Percentiles rank a stretch among this genome's conserved stretches.
Evolutionary conservation across 148 eudicot species (phyloP).

Genomic region (Rhododendron kiyosumense): DNA sequence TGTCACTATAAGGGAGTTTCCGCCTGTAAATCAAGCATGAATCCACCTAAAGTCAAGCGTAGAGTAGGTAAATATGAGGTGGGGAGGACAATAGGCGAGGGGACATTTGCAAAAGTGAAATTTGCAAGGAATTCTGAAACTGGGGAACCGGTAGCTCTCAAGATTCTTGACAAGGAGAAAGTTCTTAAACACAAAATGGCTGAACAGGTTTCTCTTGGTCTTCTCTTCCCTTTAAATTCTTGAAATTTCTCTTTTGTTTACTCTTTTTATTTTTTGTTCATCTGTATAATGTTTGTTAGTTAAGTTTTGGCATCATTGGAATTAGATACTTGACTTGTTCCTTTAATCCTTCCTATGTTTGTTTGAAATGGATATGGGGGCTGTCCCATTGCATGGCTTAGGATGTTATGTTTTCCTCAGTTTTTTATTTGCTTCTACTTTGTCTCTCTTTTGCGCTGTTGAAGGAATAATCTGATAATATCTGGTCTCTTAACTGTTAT

Average conservation of each 20-base stretch:
- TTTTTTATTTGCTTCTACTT: neutral
- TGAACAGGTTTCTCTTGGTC: constrained; percentile 58
- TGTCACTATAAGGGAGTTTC: constrained; percentile 7
- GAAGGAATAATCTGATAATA: neutral
- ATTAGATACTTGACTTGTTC: neutral
- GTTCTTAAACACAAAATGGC: constrained; percentile 91
- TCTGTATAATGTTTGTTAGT: neutral
- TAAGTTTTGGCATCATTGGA: neutral
- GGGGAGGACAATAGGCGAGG: constrained; percentile 97
- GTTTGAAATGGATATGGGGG: neutral
- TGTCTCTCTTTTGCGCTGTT: neutral
- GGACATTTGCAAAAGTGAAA: constrained; percentile 93
- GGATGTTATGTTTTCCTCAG: neutral
- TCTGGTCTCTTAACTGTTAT: constrained; percentile 8
- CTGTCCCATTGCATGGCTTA: neutral
- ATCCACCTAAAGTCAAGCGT: constrained; percentile 61
- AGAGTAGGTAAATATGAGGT: constrained; percentile 82
- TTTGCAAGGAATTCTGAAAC: constrained; percentile 84
- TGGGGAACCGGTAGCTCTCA: constrained; percentile 82
- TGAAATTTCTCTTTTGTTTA: constrained; percentile 7
- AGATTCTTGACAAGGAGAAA: constrained; percentile 92
- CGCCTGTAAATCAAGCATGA: constrained; percentile 35
- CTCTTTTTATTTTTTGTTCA: neutral
- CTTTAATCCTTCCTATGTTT: neutral
- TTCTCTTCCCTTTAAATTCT: neutral